A percentile compares a stretch with the other conserved stretches of the same genome.
Evolutionary conservation across 2,329 filamentous ascomycete species (phyloP).

Genomic region (Karstenula rhodostoma): DNA sequence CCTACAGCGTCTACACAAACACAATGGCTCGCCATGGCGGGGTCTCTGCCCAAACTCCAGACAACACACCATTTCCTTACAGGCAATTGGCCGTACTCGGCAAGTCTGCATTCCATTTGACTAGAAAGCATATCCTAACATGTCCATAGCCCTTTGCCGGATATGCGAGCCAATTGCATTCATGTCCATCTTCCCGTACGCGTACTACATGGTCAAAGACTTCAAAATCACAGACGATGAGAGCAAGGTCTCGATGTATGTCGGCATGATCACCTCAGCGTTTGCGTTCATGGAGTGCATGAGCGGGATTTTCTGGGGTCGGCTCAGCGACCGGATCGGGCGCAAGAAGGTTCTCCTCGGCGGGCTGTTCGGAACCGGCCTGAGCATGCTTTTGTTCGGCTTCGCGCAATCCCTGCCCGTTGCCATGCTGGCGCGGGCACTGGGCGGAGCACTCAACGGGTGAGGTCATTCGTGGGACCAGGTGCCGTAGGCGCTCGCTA

Average conservation of each 20-base stretch:
- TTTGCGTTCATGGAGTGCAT: slow-evolving; percentile 97
- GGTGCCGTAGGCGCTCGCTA: slow-evolving; percentile 38
- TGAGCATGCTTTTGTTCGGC: slow-evolving; percentile 93
- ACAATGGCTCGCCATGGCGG: slow-evolving; percentile 44
- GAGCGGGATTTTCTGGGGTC: slow-evolving; percentile 91
- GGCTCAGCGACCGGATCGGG: slow-evolving; percentile 88
- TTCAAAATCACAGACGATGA: slow-evolving; percentile 84
- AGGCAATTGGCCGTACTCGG: slow-evolving; percentile 66
- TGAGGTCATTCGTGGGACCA: slow-evolving; percentile 57
- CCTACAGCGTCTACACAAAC: slow-evolving; percentile 18
- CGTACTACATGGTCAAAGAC: slow-evolving; percentile 95
- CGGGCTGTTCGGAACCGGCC: slow-evolving; percentile 86
- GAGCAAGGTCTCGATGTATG: slow-evolving; percentile 86
- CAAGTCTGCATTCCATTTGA: slow-evolving; percentile 40
- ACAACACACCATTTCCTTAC: slow-evolving; percentile 61
- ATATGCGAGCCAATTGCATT: slow-evolving; percentile 99
- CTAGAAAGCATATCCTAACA: slow-evolving; percentile 10
- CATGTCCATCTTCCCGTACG: slow-evolving; percentile 99
- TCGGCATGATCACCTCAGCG: slow-evolving; percentile 93
- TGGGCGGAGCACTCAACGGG: slow-evolving; percentile 93
- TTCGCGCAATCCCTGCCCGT: slow-evolving; percentile 84
- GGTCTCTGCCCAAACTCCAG: slow-evolving; percentile 36
- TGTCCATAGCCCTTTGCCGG: slow-evolving; percentile 77
- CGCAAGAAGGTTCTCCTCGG: slow-evolving; percentile 91
- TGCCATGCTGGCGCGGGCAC: slow-evolving; percentile 84